A percentile compares a stretch with the other conserved stretches of the same genome.
Evolutionary conservation across 306 rosid species (phyloP).

Genomic region (Gastrolobium bilobum): DNA sequence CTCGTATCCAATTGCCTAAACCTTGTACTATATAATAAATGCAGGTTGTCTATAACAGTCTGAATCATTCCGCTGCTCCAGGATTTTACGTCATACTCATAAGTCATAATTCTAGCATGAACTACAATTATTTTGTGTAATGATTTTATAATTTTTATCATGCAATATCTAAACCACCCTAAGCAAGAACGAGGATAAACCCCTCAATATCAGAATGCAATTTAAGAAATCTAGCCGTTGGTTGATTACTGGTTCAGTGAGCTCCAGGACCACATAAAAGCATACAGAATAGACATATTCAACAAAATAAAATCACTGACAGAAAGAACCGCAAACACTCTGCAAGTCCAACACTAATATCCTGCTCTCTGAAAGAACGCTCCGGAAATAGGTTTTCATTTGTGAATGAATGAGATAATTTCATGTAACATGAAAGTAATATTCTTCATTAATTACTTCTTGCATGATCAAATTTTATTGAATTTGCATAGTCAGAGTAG

Average conservation of each 20-base stretch:
- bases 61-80: constrained; percentile 24
- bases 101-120: background rate
- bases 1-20: constrained; percentile 21
- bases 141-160: constrained; percentile 27
- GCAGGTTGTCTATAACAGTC: constrained; percentile 20
- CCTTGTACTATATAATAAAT: constrained; percentile 15
- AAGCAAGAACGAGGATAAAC: constrained; percentile 36
- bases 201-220: constrained; percentile 30
- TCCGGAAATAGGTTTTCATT: no score
- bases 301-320: constrained; percentile 10
- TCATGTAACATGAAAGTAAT: no score
- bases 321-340: no score
- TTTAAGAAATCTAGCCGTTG: no score
- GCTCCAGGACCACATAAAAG: constrained; percentile 25
- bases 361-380: no score
- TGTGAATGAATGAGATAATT: no score
- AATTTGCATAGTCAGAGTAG: no score
- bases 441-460: no score
- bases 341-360: no score
- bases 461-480: no score
- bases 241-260: constrained; percentile 2
- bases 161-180: constrained; percentile 18
- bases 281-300: constrained; percentile 37
- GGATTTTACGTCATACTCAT: background rate
- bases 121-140: constrained; percentile 24